Evolutionary conservation across 192 early-diverging fungal species (phyloP).

Genomic region (Dissophora ornata): DNA sequence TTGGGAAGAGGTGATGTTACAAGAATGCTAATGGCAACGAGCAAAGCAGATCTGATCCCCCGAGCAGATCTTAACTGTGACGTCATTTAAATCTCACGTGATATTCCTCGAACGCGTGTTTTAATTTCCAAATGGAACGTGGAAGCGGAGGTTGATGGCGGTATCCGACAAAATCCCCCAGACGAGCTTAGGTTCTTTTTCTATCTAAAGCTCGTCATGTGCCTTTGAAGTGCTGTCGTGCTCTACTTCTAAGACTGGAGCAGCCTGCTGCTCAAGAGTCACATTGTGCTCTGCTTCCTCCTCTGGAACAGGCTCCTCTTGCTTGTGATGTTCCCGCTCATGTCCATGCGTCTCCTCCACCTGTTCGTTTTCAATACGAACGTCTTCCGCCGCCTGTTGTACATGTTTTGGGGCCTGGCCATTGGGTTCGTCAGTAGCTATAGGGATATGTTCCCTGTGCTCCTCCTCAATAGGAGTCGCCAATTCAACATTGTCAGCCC

Average conservation of each 20-base stretch:
- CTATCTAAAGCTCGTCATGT: background rate
- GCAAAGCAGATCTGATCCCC: background rate
- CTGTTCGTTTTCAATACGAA: no score
- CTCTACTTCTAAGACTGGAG: background rate
- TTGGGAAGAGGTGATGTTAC: no score
- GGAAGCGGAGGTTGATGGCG: no score
- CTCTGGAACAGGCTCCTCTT: background rate
- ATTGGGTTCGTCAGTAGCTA: background rate
- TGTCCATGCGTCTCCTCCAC: background rate
- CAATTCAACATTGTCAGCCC: background rate
- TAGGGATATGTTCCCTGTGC: background rate
- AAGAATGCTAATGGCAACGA: no score
- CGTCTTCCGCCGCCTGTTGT: no score
- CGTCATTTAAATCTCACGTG: no score
- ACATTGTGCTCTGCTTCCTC: background rate
- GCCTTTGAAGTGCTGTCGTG: background rate
- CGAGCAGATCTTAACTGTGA: background rate
- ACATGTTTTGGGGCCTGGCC: no score
- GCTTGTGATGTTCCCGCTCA: background rate
- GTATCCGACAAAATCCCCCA: no score
- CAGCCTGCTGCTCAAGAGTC: slow-evolving; percentile 22
- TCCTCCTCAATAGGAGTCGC: background rate
- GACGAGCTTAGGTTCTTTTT: no score
- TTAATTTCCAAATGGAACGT: no score
- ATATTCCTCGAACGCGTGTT: no score